These are phyloP conservation scores for Schoenoplectus triqueter DNA, from an alignment of 202 grass and related monocot species.

Conservation along the genomic window DNA sequence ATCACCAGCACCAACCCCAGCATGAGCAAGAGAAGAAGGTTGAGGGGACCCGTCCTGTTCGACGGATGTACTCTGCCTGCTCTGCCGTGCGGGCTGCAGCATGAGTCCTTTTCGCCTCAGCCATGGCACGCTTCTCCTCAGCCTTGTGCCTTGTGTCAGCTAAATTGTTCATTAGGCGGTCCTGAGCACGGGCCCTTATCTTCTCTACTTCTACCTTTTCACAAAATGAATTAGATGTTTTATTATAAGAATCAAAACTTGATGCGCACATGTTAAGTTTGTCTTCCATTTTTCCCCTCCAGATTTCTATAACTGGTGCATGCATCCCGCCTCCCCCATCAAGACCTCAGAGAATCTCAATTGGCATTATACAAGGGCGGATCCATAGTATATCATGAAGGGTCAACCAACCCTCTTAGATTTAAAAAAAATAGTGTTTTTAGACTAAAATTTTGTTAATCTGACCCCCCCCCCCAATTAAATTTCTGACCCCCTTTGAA, in stretches of 20 bases:
- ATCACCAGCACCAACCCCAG: constrained; percentile 63
- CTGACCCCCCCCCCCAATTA: too few species aligned
- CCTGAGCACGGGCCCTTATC: constrained; percentile 71
- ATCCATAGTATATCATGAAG: too few species aligned
- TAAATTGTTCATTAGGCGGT: constrained; percentile 81
- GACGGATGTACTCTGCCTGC: constrained; percentile 86
- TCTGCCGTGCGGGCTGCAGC: constrained; percentile 59
- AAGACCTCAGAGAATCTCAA: too few species aligned
- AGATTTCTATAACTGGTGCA: not conserved
- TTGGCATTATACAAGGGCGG: too few species aligned
- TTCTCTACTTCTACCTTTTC: constrained; percentile 83
- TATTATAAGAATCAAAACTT: not conserved
- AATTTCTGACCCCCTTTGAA: too few species aligned
- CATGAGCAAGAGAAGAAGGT: constrained; percentile 68
- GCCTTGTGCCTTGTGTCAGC: constrained; percentile 67
- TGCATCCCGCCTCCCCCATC: not conserved
- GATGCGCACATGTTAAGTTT: not conserved
- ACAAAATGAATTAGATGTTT: constrained; percentile 18
- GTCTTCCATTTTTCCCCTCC: not conserved
- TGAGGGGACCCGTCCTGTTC: constrained; percentile 67
- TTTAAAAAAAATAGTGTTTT: too few species aligned
- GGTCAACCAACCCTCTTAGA: too few species aligned
- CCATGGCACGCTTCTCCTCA: constrained; percentile 59
- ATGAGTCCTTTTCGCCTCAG: constrained; percentile 55
- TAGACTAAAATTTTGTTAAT: too few species aligned